Evolutionary conservation across 2,329 filamentous ascomycete species (phyloP), one percentile per base, ranked within the genome.

Genomic region (Colletotrichum sp.): DNA sequence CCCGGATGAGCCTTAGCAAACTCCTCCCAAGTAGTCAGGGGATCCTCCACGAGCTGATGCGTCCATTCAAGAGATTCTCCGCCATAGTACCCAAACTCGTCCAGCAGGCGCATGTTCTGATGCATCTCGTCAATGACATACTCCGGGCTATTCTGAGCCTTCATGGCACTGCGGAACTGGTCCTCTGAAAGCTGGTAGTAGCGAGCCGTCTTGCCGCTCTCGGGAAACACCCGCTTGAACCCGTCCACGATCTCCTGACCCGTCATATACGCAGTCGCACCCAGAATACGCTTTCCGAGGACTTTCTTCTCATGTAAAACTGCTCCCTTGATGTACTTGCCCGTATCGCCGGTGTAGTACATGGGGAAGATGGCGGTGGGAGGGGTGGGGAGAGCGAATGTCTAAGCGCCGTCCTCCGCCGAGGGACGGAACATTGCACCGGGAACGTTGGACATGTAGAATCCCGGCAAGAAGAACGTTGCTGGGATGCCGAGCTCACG

Each of bases 401-500:
- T 85, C 81, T 84, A 79, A 36, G 69, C 81, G 74, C 79, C 80
- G 80, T 74, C 83, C 77, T 71, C 80, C 78, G 68, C 82, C 59
- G 69, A 80, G 21, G 73, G 77, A 12, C 76, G 77, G 69, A 85
- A 68, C 78, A 79, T 81, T 21, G 70, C 76, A 16, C 79, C 81
- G 1, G 82, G 70, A 13, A 88, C 81, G 79, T 91, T 91, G 77
- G 86, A 81, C 89, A 91, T 90, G 78, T 90, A 92, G 64, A 84
- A 85, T 3, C 85, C 90, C 0, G 89, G 87, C 18, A 87, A 81
- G 78, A 90, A 87, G 80, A 90, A 91, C 0, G 89, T 85, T 16
- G 86, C 84, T 4, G 87, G 86, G 16, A 91, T 82, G 0, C 84
- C 85, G 4, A 88, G 79, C 0, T 76, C 72, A 24, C 88, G 86